A percentile compares a stretch with the other conserved stretches of the same genome.
phyloP scores from a whole-genome alignment of 257 asterid species.

The Echites panduratus region DNA sequence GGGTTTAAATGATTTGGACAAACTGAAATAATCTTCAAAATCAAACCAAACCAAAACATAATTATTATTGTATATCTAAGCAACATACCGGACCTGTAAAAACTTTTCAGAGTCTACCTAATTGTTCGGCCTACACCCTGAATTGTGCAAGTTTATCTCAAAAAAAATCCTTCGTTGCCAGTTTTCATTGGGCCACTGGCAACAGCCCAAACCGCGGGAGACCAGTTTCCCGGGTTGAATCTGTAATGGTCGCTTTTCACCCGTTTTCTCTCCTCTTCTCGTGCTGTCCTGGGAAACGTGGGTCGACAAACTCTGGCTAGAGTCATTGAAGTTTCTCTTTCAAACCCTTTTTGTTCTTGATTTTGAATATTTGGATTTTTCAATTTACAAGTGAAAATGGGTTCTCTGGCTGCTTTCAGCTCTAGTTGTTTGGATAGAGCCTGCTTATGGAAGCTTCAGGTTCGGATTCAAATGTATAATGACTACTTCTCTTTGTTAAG shows the following conservation, averaged over 20 bases:
- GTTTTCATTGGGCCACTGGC: too few relatives aligned
- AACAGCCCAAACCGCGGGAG: neutral
- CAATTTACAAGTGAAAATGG: slow-evolving; percentile 15
- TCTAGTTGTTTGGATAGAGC: slow-evolving; percentile 22
- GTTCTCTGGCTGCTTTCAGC: slow-evolving; percentile 25
- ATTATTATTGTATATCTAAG: too few relatives aligned
- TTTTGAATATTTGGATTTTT: neutral
- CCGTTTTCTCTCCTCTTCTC: neutral
- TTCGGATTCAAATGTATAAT: slow-evolving; percentile 2
- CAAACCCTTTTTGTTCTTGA: neutral
- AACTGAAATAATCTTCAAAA: too few relatives aligned
- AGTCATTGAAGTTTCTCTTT: neutral
- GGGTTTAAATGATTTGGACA: too few relatives aligned
- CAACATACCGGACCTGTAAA: too few relatives aligned
- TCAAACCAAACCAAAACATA: too few relatives aligned
- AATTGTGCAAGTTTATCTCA: too few relatives aligned
- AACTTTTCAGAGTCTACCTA: too few relatives aligned
- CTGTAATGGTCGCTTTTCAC: neutral
- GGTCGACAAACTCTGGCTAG: neutral
- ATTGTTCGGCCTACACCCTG: too few relatives aligned
- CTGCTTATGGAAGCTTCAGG: slow-evolving; percentile 25
- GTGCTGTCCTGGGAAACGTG: too few relatives aligned
- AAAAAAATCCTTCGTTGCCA: too few relatives aligned
- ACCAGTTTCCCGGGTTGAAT: neutral
- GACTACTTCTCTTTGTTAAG: neutral